A percentile compares a stretch with the other conserved stretches of the same genome.
phyloP scores from a whole-genome alignment of 495 filamentous ascomycete genomes.

The Penicillium samsonianum region DNA sequence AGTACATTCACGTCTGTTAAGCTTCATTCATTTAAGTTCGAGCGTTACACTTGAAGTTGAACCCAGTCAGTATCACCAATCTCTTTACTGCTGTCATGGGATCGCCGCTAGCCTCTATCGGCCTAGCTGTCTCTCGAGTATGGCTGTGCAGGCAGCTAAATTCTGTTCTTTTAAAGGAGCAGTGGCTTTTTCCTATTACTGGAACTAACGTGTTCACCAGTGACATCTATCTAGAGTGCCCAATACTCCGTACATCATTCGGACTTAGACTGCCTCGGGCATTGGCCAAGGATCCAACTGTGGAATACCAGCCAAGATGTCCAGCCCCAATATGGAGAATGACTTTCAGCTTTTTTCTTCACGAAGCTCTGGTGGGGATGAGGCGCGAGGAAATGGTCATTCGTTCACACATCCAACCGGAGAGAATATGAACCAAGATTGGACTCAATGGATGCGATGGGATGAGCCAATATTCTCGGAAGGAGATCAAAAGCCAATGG shows the following conservation, averaged over 20 bases:
- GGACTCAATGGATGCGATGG: conserved; percentile 56
- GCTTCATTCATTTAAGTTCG: neutral
- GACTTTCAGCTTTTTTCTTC: conserved; percentile 49
- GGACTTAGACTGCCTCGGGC: conserved; percentile 3
- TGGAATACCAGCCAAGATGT: conserved; percentile 27
- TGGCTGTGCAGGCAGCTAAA: conserved; percentile 7
- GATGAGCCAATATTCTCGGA: conserved; percentile 43
- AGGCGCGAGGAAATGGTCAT: conserved; percentile 21
- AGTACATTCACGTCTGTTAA: neutral
- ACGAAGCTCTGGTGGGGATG: conserved; percentile 26
- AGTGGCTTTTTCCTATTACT: neutral
- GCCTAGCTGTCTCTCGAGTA: neutral
- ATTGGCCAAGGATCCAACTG: conserved; percentile 21
- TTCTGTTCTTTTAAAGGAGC: neutral
- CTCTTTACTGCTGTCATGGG: neutral
- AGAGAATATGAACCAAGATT: conserved; percentile 44
- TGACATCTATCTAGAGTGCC: conserved; percentile 1
- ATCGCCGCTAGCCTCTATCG: conserved; percentile 5
- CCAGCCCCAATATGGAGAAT: conserved; percentile 34
- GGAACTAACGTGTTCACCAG: conserved; percentile 12
- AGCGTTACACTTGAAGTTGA: neutral
- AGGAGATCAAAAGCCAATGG: conserved; percentile 24
- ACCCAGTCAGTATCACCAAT: conserved; percentile 19
- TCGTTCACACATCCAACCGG: conserved; percentile 19
- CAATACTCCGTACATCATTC: conserved; percentile 1